Percentiles rank a stretch among this genome's conserved stretches.
Evolutionary conservation across 495 filamentous ascomycete genomes (phyloP).

Genomic region (Aspergillus egyptiacus): DNA sequence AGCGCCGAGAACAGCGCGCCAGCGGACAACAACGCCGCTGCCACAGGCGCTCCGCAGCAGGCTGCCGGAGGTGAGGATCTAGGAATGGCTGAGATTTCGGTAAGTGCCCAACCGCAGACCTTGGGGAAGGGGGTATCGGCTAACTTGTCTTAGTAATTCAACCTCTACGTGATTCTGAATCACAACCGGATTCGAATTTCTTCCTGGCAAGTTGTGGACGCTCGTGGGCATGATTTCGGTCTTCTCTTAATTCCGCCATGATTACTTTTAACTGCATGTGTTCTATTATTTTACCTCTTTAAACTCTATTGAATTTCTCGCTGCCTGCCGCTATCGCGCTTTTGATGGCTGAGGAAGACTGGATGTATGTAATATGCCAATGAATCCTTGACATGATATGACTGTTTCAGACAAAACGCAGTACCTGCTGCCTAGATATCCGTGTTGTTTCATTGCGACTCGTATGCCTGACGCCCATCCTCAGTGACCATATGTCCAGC

Average conservation of each 20-base stretch:
- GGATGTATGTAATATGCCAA: slow-evolving; percentile 22
- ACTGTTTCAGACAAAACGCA: neutral
- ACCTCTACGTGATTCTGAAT: slow-evolving; percentile 5
- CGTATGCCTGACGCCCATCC: no score
- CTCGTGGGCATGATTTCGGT: neutral
- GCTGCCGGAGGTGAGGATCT: slow-evolving; percentile 37
- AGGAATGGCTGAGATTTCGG: slow-evolving; percentile 51
- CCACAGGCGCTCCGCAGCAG: slow-evolving; percentile 33
- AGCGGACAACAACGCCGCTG: slow-evolving; percentile 36
- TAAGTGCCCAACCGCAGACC: slow-evolving; percentile 14
- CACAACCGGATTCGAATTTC: no score
- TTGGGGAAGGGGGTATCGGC: neutral
- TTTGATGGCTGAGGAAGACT: slow-evolving; percentile 4
- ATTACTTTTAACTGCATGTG: slow-evolving; percentile 6
- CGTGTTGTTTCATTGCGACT: no score
- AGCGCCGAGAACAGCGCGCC: slow-evolving; percentile 32
- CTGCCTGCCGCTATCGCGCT: slow-evolving; percentile 2
- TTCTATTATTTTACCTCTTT: slow-evolving; percentile 4
- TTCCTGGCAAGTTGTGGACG: neutral
- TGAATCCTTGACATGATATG: slow-evolving; percentile 2
- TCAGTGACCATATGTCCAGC: no score
- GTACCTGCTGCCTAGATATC: neutral
- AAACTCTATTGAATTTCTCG: slow-evolving; percentile 7
- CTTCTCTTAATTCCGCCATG: slow-evolving; percentile 1
- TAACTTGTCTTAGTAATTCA: slow-evolving; percentile 22